Evolutionary conservation across 306 rosid genomes (phyloP), one percentile per base, ranked within the genome.

Genomic region (Ammopiptanthus mongolicus): DNA sequence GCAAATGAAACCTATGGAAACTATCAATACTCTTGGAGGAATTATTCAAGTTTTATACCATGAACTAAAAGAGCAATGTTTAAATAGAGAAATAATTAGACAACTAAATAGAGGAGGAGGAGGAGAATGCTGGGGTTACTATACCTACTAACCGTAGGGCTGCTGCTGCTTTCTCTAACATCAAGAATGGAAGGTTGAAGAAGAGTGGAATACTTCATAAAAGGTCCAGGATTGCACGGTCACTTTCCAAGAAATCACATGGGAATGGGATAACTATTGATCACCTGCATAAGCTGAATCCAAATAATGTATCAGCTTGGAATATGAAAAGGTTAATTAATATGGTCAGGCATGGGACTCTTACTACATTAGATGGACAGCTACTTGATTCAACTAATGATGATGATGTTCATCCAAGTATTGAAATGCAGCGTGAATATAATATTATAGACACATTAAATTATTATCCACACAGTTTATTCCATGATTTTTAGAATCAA

Each of bases 251-350:
- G 86, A 86, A 39, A 22, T 55, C 72, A 5, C 93, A 91, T 8
- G 93, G 84, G 0, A 90, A 80, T 15, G 92, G 82, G 0, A 93
- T 93, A 53, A 87, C 90, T 14, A 86, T 93, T 34, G 97, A 86
- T 83, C 90, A 89, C 47, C 66, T 93, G 65, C 93, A 91, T 66
- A 91, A 69, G 87, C 78, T 89, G 66, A 93, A 88, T 83, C 89
- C 85, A 0, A 87, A 85, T 71, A 93, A 93, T 76, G 84, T 93
- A 3, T 93, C 98, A 18, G 97, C 98, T 0, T 93, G 98, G 98
- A 93, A 93, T 68, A 93, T 93, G 98, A 93, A 93, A 82, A 89
- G 98, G 83, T 75, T 93, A 22, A 86, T 93, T 80, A 91, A 82
- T 65, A 89, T 91, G 28, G 93, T 93, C 63, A 74, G 90, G 17